These are phyloP conservation scores for Trametes versicolor DNA, from an alignment of 1,284 basidiomycete species.

Conservation along the genomic window DNA sequence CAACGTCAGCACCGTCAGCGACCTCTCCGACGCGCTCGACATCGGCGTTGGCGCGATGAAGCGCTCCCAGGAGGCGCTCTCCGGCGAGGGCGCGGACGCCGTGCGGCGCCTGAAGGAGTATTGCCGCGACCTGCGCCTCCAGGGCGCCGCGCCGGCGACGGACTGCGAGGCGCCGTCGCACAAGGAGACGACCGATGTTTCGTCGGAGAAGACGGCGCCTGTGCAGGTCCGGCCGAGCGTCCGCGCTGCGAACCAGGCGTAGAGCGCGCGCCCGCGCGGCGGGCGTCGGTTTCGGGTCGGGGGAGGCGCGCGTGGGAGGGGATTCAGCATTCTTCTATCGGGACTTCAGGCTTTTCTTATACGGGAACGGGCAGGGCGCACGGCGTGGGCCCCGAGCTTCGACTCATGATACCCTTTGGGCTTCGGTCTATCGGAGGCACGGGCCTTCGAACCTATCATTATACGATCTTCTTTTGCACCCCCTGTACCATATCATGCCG, in stretches of 20 bases:
- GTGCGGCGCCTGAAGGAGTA: slow-evolving; percentile 46
- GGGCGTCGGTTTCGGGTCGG: background rate
- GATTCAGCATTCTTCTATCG: slow-evolving; percentile 12
- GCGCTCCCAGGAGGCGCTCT: slow-evolving; percentile 27
- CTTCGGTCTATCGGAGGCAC: slow-evolving; percentile 19
- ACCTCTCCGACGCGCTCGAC: slow-evolving; percentile 41
- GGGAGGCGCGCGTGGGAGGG: slow-evolving; percentile 2
- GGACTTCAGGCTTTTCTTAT: slow-evolving; percentile 20
- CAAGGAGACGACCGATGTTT: slow-evolving; percentile 21
- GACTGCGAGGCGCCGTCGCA: slow-evolving; percentile 7
- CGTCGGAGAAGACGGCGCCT: slow-evolving; percentile 31
- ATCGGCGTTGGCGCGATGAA: slow-evolving; percentile 31
- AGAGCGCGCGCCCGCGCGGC: background rate
- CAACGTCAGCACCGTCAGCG: slow-evolving; percentile 42
- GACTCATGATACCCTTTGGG: slow-evolving; percentile 24
- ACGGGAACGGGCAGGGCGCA: slow-evolving; percentile 14
- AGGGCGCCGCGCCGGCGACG: slow-evolving; percentile 19
- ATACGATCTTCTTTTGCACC: slow-evolving; percentile 15
- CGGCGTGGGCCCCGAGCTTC: slow-evolving; percentile 13
- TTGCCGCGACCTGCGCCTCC: slow-evolving; percentile 45
- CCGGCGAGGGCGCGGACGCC: slow-evolving; percentile 41
- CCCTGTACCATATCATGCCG: slow-evolving; percentile 26
- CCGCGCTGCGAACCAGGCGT: slow-evolving; percentile 11
- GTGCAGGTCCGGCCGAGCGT: slow-evolving; percentile 12
- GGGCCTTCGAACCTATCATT: slow-evolving; percentile 23